Evolutionary conservation across 106 monocot genomes (phyloP), one percentile per base, ranked within the genome.

Genomic region (Dactylorhiza incarnata): DNA sequence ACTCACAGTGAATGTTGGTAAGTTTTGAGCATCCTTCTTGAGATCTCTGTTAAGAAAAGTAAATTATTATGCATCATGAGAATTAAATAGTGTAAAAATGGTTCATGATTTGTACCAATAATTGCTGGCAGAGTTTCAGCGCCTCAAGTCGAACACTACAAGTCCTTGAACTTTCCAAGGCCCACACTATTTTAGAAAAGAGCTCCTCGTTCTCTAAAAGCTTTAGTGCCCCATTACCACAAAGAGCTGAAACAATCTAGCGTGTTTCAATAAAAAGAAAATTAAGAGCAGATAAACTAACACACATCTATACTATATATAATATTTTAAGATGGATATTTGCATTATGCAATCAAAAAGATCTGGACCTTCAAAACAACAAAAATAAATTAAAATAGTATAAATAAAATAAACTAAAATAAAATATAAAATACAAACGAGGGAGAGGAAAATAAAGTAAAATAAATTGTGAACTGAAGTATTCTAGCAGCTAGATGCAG

Each of bases 161-260:
- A 68, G 78, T 73, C 16, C 73, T 53, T 5, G 76, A 79, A 56
- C 70, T 78, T 71, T 69, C 81, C 74, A 87, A 44, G 71, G 74
- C 63, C 20, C 45, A 46, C 53, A 87, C 77, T 23, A 91, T 73
- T 77, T 79, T 77, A 59, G 79, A 73, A 56, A 91, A 9, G 37
- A 86, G 56, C 45, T 73, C 85, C 72, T 85, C 68, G 45, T 67
- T 93, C 69, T 89, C 77, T 66, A 90, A 76, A 83, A 96, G 76
- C 73, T 73, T 71, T 71, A 84, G 72, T 16, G 87, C 82, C 47
- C 85, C 90, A 78, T 91, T 82, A 67, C 90, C 84, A 81, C 95
- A 96, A 62, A 96, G 85, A 84, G 93, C 95, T 96, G 87, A 74
- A 11, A 90, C 56, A 58, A 29, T 80, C 44, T 63, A 15, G 29